Percentiles rank a stretch among this genome's conserved stretches.
Conservation (phyloP, 2,329 filamentous ascomycete genomes). For the Sphaceloma murrayae region DNA sequence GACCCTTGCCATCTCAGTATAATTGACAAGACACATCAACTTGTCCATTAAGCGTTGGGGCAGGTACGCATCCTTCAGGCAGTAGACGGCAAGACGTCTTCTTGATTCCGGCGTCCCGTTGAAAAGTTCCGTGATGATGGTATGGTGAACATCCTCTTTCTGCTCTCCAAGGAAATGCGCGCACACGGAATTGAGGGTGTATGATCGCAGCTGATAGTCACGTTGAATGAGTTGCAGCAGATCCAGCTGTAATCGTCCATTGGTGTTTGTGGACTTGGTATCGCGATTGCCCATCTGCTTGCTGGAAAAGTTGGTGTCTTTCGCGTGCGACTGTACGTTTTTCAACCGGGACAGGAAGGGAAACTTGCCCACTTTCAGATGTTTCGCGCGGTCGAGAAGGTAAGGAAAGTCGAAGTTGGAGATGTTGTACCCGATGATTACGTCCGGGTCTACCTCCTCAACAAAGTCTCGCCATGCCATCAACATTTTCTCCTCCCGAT, state of each 20-base stretch:
- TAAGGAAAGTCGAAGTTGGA: conserved; percentile 98
- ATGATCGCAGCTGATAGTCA: conserved; percentile 90
- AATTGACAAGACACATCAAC: conserved; percentile 95
- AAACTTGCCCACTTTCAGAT: conserved; percentile 71
- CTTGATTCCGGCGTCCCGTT: conserved; percentile 92
- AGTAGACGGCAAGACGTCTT: conserved; percentile 86
- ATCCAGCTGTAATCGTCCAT: conserved; percentile 86
- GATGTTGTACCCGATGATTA: conserved; percentile 99
- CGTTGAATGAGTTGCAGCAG: conserved; percentile 89
- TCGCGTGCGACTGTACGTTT: conserved; percentile 59
- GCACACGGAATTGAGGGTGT: conserved; percentile 92
- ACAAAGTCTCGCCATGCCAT: conserved; percentile 85
- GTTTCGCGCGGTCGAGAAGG: conserved; percentile 74
- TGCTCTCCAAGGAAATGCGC: conserved; percentile 93
- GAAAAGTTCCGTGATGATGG: conserved; percentile 97
- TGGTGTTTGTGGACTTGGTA: conserved; percentile 88
- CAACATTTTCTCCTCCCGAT: conserved; percentile 81
- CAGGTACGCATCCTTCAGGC: conserved; percentile 92
- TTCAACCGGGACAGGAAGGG: conserved; percentile 80
- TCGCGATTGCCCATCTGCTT: conserved; percentile 98
- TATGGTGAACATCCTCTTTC: conserved; percentile 97
- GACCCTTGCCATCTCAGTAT: conserved; percentile 98
- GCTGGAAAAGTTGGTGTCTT: conserved; percentile 80
- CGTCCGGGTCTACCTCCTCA: conserved; percentile 82
- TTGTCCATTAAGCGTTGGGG: conserved; percentile 95